phyloP scores from a whole-genome alignment of 768 basidiomycete species.

The Tulasnella calospora region DNA sequence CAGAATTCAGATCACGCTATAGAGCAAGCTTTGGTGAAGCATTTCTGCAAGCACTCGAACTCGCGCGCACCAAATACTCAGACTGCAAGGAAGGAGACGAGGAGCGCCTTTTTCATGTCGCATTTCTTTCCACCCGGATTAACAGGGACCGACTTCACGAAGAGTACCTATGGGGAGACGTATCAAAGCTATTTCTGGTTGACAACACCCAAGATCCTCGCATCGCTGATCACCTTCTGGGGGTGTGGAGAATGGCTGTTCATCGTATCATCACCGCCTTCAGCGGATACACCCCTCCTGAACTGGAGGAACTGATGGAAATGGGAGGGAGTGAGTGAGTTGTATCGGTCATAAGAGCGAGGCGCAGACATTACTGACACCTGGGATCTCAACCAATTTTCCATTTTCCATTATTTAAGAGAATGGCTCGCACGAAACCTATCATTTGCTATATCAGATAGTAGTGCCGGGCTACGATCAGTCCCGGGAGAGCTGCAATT shows the following conservation, averaged over 20 bases:
- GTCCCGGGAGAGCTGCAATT: no score
- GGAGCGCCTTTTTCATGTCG: not conserved
- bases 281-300: not conserved
- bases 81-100: not conserved
- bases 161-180: not conserved
- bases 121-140: not conserved
- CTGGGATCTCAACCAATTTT: not conserved
- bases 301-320: not conserved
- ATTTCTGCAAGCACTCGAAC: not conserved
- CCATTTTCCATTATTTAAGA: not conserved
- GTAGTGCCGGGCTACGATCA: no score
- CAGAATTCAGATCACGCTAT: not conserved
- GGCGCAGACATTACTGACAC: not conserved
- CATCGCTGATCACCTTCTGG: not conserved
- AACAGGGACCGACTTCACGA: not conserved
- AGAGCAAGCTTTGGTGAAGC: not conserved
- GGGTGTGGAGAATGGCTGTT: not conserved
- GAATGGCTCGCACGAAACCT: not conserved
- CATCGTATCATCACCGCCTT: not conserved
- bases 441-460: not conserved
- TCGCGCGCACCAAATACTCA: not conserved
- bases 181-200: not conserved
- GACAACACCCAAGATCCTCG: not conserved
- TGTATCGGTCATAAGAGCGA: no score
- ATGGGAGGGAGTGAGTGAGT: not conserved